A percentile compares a stretch with the other conserved stretches of the same genome.
phyloP scores from a whole-genome alignment of 2,329 filamentous ascomycete species.

The Phyllosticta citriasiana region DNA sequence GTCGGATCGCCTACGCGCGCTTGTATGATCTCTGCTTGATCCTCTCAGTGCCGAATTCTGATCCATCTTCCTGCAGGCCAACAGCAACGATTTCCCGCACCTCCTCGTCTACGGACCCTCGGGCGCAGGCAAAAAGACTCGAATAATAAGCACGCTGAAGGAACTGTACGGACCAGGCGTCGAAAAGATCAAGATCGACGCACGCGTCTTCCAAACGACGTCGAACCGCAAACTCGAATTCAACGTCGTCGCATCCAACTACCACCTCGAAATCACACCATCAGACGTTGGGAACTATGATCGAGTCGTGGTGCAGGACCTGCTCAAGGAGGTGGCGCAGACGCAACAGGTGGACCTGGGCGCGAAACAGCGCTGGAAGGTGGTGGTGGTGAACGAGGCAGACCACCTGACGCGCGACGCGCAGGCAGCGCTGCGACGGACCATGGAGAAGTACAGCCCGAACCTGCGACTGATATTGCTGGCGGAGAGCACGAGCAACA shows the following conservation, averaged over 20 bases:
- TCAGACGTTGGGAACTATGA: constrained; percentile 96
- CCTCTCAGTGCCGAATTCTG: constrained; percentile 5
- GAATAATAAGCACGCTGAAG: constrained; percentile 89
- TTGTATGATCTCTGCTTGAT: constrained; percentile 47
- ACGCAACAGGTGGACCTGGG: constrained; percentile 95
- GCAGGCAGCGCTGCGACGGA: constrained; percentile 84
- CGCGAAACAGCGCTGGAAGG: constrained; percentile 90
- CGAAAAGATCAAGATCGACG: constrained; percentile 99
- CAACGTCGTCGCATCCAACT: constrained; percentile 94
- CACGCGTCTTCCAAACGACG: constrained; percentile 88
- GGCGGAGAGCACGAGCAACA: constrained; percentile 94
- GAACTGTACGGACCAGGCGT: constrained; percentile 92
- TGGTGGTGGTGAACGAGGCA: constrained; percentile 98
- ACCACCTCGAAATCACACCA: constrained; percentile 96
- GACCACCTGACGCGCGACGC: constrained; percentile 90
- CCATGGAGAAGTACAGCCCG: constrained; percentile 98
- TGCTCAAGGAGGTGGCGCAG: constrained; percentile 95
- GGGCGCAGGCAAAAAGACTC: constrained; percentile 94
- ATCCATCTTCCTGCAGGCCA: constrained; percentile 51
- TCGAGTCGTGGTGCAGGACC: constrained; percentile 86
- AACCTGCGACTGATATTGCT: constrained; percentile 86
- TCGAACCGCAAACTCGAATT: constrained; percentile 97
- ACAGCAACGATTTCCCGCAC: constrained; percentile 96
- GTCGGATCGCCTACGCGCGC: constrained; percentile 72
- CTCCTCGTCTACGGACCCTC: constrained; percentile 95